phyloP scores from a whole-genome alignment of 192 early-diverging fungal species.

The Gigaspora rosea region DNA sequence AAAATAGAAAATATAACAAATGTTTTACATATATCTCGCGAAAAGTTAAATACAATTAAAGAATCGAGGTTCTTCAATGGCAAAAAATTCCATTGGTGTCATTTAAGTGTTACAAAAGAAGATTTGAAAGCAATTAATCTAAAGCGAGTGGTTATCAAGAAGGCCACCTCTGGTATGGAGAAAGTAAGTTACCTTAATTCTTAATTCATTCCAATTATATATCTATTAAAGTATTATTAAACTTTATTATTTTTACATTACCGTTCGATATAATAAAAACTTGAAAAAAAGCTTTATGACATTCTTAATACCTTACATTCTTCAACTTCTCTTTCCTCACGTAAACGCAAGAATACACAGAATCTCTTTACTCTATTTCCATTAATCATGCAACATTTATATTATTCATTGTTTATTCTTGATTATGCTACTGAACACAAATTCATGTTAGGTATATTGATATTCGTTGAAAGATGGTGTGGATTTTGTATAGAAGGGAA shows the following conservation, averaged over 20 bases:
- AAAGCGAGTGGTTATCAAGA: background rate
- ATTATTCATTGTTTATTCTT: constrained; percentile 3
- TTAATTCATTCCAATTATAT: background rate
- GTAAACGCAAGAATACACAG: constrained; percentile 32
- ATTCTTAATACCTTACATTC: background rate
- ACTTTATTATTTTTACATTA: background rate
- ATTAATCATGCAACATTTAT: constrained; percentile 10
- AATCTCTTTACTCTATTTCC: constrained; percentile 30
- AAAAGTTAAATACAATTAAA: background rate
- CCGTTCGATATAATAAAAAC: background rate
- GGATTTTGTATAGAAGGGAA: constrained; percentile 15
- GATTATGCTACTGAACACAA: background rate
- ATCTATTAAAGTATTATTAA: background rate
- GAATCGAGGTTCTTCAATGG: background rate
- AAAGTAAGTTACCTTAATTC: background rate
- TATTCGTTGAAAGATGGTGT: constrained; percentile 34
- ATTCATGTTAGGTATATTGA: constrained; percentile 16
- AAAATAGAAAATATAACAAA: background rate
- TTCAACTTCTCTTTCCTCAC: constrained; percentile 32
- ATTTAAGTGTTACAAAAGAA: background rate
- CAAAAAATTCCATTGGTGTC: background rate
- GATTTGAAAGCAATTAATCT: background rate
- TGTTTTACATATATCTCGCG: background rate
- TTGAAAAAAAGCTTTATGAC: background rate
- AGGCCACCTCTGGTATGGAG: background rate